Percentiles rank a stretch among this genome's conserved stretches.
These are phyloP conservation scores for Neurospora sublineolata DNA, from an alignment of 495 filamentous ascomycete species.

Conservation along the genomic window DNA sequence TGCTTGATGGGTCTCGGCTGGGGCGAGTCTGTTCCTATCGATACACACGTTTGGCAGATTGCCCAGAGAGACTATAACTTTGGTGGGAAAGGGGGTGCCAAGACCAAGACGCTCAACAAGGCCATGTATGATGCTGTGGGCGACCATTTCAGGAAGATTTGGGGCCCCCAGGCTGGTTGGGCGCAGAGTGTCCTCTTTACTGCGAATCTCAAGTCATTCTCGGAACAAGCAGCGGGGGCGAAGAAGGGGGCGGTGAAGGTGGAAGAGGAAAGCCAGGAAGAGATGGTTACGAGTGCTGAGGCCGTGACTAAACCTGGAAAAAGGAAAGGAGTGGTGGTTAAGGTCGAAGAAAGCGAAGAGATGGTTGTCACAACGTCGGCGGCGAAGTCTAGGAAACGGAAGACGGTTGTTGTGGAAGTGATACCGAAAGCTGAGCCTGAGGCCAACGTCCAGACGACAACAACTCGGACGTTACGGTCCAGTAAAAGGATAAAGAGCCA, in stretches of 20 bases:
- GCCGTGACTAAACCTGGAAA: background rate
- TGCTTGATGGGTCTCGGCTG: slow-evolving; percentile 96
- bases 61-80: slow-evolving; percentile 92
- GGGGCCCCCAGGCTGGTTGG: slow-evolving; percentile 94
- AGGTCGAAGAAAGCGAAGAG: slow-evolving; percentile 2
- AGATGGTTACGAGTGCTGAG: slow-evolving; percentile 13
- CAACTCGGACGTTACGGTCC: slow-evolving; percentile 8
- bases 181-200: slow-evolving; percentile 95
- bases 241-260: slow-evolving; percentile 20
- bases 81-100: slow-evolving; percentile 47
- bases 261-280: slow-evolving; percentile 10
- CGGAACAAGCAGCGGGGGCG: slow-evolving; percentile 43
- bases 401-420: slow-evolving; percentile 1
- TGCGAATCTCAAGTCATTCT: slow-evolving; percentile 79
- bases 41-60: slow-evolving; percentile 99
- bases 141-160: slow-evolving; percentile 78
- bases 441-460: slow-evolving; percentile 8
- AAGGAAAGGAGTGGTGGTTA: background rate
- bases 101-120: slow-evolving; percentile 77
- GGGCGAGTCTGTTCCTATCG: slow-evolving; percentile 87
- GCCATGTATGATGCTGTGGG: slow-evolving; percentile 81
- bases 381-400: slow-evolving; percentile 2
- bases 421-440: background rate
- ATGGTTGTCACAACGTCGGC: background rate
- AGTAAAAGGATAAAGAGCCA: slow-evolving; percentile 13